Evolutionary conservation across 2,329 filamentous ascomycete species (phyloP).

Genomic region (Colletotrichum sp.): DNA sequence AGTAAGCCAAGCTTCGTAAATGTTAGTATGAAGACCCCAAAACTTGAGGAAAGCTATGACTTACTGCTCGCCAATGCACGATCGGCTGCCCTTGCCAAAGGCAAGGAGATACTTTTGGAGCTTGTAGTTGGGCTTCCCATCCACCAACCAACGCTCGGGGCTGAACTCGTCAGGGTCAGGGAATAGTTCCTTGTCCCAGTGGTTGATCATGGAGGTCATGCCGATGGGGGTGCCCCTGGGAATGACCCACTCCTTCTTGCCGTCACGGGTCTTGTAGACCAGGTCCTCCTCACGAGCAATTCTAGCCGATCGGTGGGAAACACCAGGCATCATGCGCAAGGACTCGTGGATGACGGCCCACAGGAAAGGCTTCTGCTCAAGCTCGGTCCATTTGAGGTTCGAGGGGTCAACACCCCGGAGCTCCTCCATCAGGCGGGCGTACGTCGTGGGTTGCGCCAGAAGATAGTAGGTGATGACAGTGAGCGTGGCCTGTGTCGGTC

Average conservation of each 20-base stretch:
- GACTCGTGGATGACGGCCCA: constrained; percentile 27
- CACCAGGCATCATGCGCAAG: constrained; percentile 26
- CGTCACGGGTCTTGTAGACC: constrained; percentile 25
- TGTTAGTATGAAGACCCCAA: not conserved
- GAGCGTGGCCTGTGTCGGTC: constrained; percentile 25
- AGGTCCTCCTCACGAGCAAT: constrained; percentile 26
- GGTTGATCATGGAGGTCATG: constrained; percentile 25
- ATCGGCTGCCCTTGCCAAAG: constrained; percentile 24
- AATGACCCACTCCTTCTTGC: constrained; percentile 21
- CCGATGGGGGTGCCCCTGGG: constrained; percentile 24
- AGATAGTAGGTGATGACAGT: constrained; percentile 32
- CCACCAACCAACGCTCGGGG: constrained; percentile 28
- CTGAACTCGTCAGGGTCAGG: constrained; percentile 23
- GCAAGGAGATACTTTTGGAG: constrained; percentile 23
- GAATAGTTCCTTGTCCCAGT: constrained; percentile 24
- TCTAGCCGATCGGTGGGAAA: constrained; percentile 22
- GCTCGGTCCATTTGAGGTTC: constrained; percentile 29
- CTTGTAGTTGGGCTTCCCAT: constrained; percentile 11
- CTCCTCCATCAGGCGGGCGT: constrained; percentile 28
- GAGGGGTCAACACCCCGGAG: constrained; percentile 27
- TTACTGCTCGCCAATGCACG: constrained; percentile 26
- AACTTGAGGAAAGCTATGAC: not conserved
- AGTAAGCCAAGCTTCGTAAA: constrained; percentile 28
- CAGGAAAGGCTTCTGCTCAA: constrained; percentile 45
- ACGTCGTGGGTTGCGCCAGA: constrained; percentile 27